These are phyloP conservation scores for Antarctomyces pellizariae DNA, from an alignment of 495 filamentous ascomycete genomes.

Conservation along the genomic window DNA sequence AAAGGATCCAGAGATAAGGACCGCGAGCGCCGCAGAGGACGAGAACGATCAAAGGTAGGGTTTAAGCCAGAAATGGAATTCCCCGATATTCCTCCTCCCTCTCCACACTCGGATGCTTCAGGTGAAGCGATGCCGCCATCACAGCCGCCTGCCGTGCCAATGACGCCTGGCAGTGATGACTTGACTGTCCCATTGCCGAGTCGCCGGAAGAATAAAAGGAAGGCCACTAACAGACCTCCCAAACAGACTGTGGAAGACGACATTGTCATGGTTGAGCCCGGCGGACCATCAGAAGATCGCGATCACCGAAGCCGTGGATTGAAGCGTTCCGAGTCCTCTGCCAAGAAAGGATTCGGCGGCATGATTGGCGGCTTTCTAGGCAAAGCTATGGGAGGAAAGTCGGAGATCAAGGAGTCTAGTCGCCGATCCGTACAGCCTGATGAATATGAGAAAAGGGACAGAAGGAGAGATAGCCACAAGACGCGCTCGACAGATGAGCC, in stretches of 20 bases:
- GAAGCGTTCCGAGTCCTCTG: conserved; percentile 15
- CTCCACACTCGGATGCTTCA: too few relatives aligned
- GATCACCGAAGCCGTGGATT: conserved; percentile 1
- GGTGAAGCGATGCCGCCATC: too few relatives aligned
- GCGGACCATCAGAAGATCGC: conserved; percentile 12
- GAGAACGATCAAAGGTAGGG: too few relatives aligned
- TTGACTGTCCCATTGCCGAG: conserved; percentile 4
- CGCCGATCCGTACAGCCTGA: conserved; percentile 19
- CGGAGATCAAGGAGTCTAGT: too few relatives aligned
- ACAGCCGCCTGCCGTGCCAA: conserved; percentile 9
- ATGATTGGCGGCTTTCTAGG: conserved; percentile 16
- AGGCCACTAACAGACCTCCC: conserved; percentile 9
- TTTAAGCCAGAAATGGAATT: too few relatives aligned
- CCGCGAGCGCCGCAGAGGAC: too few relatives aligned
- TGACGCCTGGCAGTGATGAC: conserved; percentile 9
- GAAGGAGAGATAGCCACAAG: conserved; percentile 6
- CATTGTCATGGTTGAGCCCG: conserved; percentile 22
- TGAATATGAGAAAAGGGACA: conserved; percentile 15
- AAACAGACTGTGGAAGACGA: conserved; percentile 19
- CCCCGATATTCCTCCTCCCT: too few relatives aligned
- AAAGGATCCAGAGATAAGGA: too few relatives aligned
- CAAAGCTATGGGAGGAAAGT: too few relatives aligned
- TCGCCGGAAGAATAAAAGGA: conserved; percentile 5
- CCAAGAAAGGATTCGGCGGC: conserved; percentile 22
- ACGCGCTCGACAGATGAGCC: conserved; percentile 5